These are phyloP conservation scores for Bryum argenteum DNA, from an alignment of 225 moss, liverwort and hornwort species.

Conservation along the genomic window DNA sequence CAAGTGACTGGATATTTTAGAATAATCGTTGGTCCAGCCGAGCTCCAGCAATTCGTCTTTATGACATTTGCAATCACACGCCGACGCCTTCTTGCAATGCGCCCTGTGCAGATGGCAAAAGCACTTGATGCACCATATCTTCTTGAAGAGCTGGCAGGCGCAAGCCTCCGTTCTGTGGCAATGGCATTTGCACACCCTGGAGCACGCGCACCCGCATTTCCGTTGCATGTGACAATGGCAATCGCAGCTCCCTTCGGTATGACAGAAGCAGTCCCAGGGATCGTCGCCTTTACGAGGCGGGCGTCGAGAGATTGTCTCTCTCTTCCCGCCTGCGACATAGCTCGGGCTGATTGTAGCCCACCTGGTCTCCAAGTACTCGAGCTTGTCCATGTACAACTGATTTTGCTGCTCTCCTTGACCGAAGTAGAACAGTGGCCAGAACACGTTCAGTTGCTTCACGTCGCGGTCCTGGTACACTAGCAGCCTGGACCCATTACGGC, in stretches of 20 bases:
- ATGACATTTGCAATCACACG: conserved; percentile 39
- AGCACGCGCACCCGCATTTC: conserved; percentile 34
- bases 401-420: conserved; percentile 43
- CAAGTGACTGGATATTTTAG: background rate
- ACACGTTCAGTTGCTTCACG: conserved; percentile 46
- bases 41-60: conserved; percentile 33
- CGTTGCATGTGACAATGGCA: conserved; percentile 52
- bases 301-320: conserved; percentile 10
- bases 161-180: conserved; percentile 46
- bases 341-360: conserved; percentile 51
- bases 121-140: conserved; percentile 34
- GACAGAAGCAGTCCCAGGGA: conserved; percentile 38
- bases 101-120: conserved; percentile 40
- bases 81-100: conserved; percentile 41
- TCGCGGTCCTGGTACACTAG: conserved; percentile 62
- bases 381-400: conserved; percentile 38
- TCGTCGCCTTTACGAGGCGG: conserved; percentile 13
- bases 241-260: conserved; percentile 40
- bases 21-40: conserved; percentile 44
- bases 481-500: conserved; percentile 48
- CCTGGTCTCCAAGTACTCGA: conserved; percentile 53
- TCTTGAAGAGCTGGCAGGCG: conserved; percentile 27
- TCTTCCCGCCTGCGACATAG: conserved; percentile 39
- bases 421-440: conserved; percentile 53
- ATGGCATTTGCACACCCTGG: conserved; percentile 37